Percentiles rank a stretch among this genome's conserved stretches.
Evolutionary conservation across 768 basidiomycete genomes (phyloP).

Genomic region (Lentinula aciculospora): DNA sequence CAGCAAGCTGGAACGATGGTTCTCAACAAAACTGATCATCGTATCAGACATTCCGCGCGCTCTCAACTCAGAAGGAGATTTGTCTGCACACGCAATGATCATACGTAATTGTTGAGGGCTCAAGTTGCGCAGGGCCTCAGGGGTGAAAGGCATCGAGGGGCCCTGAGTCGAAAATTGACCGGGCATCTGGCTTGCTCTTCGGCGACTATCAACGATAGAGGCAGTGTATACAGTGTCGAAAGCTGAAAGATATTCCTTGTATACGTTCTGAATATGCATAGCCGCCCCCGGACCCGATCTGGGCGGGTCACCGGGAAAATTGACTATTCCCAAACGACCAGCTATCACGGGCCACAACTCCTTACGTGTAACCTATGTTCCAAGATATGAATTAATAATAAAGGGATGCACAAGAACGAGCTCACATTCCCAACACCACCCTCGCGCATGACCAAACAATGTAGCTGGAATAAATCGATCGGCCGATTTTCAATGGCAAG

Average conservation of each 20-base stretch:
- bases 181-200: constrained; percentile 15
- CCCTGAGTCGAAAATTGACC: constrained; percentile 6
- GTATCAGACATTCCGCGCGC: constrained; percentile 40
- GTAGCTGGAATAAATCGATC: constrained; percentile 58
- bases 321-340: constrained; percentile 59
- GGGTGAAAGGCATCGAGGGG: constrained; percentile 3
- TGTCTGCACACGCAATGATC: constrained; percentile 42
- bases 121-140: neutral
- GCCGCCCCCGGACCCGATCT: constrained; percentile 60
- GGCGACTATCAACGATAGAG: constrained; percentile 30
- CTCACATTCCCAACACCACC: constrained; percentile 47
- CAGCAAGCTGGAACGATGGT: constrained; percentile 43
- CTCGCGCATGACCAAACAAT: constrained; percentile 52
- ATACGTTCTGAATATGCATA: constrained; percentile 52
- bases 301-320: constrained; percentile 63
- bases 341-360: constrained; percentile 65
- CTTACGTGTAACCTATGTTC: constrained; percentile 42
- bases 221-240: constrained; percentile 54
- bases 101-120: constrained; percentile 31
- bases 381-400: neutral
- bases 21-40: constrained; percentile 54
- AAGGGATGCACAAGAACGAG: neutral
- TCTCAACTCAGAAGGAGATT: constrained; percentile 46
- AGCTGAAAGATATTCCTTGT: constrained; percentile 47
- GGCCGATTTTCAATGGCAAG: constrained; percentile 45